Evolutionary conservation across 345 rosid genomes (phyloP).

Genomic region (Aquilaria yunnanensis): DNA sequence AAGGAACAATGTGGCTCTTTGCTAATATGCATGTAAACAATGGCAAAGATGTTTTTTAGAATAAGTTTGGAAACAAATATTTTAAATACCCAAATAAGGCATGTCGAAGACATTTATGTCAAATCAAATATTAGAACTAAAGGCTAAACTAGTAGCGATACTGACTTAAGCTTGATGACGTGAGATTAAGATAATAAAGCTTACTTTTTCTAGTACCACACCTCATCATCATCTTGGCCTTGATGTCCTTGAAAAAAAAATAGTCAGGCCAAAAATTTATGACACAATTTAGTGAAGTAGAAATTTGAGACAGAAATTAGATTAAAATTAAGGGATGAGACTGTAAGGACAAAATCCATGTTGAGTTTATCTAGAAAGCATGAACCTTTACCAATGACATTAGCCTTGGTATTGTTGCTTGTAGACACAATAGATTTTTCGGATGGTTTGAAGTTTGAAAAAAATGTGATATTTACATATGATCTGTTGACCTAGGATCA

Average conservation of each 20-base stretch:
- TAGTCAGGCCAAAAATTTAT: slow-evolving; percentile 1
- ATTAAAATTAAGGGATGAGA: neutral
- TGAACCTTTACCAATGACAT: neutral
- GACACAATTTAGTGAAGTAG: neutral
- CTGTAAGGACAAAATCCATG: neutral
- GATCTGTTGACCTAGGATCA: slow-evolving; percentile 9
- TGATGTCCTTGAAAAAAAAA: slow-evolving; percentile 7
- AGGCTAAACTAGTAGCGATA: neutral
- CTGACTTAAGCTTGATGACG: slow-evolving; percentile 3
- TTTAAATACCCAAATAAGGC: neutral
- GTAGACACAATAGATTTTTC: neutral
- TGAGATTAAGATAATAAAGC: slow-evolving; percentile 5
- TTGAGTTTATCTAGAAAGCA: neutral
- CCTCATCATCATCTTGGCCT: neutral
- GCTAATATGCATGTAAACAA: neutral
- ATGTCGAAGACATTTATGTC: neutral
- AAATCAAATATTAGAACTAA: neutral
- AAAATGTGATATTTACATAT: neutral
- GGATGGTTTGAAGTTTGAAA: neutral
- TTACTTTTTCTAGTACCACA: slow-evolving; percentile 4
- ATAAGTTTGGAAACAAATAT: neutral
- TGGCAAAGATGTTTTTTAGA: neutral
- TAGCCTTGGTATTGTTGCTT: neutral
- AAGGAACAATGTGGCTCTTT: neutral
- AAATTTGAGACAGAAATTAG: neutral